phyloP scores from a whole-genome alignment of 441 rosid genomes.

The Mallotus repandus region DNA sequence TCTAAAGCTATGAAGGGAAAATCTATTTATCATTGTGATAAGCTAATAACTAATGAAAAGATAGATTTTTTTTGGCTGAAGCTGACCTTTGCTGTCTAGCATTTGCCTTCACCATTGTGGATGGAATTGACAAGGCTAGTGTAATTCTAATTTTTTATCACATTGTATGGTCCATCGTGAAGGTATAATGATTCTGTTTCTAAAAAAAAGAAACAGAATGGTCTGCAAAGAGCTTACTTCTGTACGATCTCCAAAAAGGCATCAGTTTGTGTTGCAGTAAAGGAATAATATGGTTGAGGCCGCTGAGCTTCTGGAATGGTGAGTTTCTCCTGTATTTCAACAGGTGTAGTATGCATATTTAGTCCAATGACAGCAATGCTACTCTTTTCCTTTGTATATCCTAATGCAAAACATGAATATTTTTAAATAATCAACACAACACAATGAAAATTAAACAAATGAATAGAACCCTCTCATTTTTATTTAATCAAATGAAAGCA shows the following conservation, averaged over 20 bases:
- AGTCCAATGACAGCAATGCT: constrained; percentile 81
- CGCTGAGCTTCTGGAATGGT: constrained; percentile 89
- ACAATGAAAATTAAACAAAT: neutral
- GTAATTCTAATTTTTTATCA: constrained; percentile 78
- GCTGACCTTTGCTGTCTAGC: constrained; percentile 67
- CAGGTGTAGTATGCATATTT: constrained; percentile 72
- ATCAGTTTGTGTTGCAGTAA: neutral
- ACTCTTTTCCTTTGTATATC: constrained; percentile 82
- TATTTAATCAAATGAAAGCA: neutral
- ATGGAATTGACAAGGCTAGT: constrained; percentile 59
- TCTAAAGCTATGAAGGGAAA: neutral
- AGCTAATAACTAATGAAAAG: neutral
- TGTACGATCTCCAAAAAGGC: neutral
- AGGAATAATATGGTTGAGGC: constrained; percentile 45
- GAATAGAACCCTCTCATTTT: neutral
- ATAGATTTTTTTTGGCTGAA: neutral
- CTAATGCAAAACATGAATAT: constrained; percentile 9
- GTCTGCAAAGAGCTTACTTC: neutral
- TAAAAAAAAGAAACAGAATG: neutral
- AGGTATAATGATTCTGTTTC: constrained; percentile 8
- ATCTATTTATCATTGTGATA: neutral
- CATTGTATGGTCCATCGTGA: constrained; percentile 79
- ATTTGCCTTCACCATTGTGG: constrained; percentile 70
- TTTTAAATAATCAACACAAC: neutral
- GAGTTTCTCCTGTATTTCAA: constrained; percentile 83